A percentile compares a stretch with the other conserved stretches of the same genome.
Conservation (phyloP, 495 filamentous ascomycete species). For the Penicillium simplicissimum region DNA sequence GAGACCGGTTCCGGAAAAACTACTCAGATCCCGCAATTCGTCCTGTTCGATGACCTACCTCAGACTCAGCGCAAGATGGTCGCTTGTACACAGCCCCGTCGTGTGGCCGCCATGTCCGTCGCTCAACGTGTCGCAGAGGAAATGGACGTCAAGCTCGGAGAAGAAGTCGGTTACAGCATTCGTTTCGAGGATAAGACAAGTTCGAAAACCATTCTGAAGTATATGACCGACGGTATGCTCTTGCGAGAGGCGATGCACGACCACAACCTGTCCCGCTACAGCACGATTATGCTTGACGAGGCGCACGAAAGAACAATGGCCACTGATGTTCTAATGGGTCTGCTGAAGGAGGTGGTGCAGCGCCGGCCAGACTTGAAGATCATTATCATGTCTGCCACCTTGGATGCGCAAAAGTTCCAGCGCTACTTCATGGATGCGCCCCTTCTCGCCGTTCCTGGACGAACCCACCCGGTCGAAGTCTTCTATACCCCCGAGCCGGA, state of each 20-base stretch:
- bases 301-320: constrained; percentile 95
- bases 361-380: constrained; percentile 88
- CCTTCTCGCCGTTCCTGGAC: constrained; percentile 88
- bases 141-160: constrained; percentile 89
- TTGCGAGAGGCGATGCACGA: constrained; percentile 98
- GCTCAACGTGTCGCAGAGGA: constrained; percentile 97
- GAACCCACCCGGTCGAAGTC: constrained; percentile 96
- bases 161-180: constrained; percentile 98
- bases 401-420: constrained; percentile 98
- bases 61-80: constrained; percentile 83
- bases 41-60: constrained; percentile 94
- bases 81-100: constrained; percentile 95
- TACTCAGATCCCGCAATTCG: constrained; percentile 97
- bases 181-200: constrained; percentile 97
- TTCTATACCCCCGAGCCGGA: constrained; percentile 98
- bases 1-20: constrained; percentile 99
- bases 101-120: constrained; percentile 98
- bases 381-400: constrained; percentile 97
- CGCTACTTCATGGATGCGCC: constrained; percentile 96
- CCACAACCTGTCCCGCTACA: constrained; percentile 84
- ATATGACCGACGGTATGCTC: constrained; percentile 99
- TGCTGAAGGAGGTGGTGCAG: constrained; percentile 80
- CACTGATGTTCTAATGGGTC: constrained; percentile 94
- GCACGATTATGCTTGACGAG: constrained; percentile 97
- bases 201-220: constrained; percentile 90